Conservation (phyloP, 2,329 filamentous ascomycete species). For the Camillea tinctor region DNA sequence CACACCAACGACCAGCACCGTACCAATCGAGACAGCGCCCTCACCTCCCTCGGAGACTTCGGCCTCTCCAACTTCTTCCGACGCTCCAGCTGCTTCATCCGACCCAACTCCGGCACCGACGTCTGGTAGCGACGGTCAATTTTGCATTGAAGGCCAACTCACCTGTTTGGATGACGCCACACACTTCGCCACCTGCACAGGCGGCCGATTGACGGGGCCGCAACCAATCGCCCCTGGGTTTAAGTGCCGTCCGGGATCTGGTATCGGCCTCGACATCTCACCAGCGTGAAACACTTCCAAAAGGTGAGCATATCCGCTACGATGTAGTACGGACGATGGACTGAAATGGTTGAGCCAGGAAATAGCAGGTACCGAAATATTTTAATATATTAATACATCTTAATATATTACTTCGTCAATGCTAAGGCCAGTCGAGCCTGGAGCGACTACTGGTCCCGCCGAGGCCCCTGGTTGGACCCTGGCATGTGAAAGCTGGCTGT, state of each 20-base stretch:
- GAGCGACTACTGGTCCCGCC: neutral
- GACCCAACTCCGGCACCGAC: neutral
- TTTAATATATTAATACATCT: neutral
- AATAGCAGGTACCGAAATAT: neutral
- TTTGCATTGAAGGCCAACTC: constrained; percentile 24
- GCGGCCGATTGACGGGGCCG: constrained; percentile 19
- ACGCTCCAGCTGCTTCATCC: neutral
- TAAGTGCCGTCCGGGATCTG: constrained; percentile 21
- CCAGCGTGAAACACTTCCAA: constrained; percentile 1
- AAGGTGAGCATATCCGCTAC: neutral
- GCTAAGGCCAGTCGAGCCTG: neutral
- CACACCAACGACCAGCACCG: neutral
- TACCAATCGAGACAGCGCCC: neutral
- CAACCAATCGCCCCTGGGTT: constrained; percentile 21
- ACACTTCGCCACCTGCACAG: constrained; percentile 26
- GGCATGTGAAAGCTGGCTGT: neutral
- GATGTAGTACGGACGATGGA: too few relatives aligned
- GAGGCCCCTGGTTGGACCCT: neutral
- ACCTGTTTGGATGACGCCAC: constrained; percentile 23
- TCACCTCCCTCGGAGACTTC: neutral
- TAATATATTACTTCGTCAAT: neutral
- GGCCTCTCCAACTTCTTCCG: neutral
- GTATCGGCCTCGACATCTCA: constrained; percentile 20
- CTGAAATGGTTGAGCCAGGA: neutral
- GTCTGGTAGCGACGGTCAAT: neutral